Base-by-base conservation (phyloP, 495 filamentous ascomycete genomes). In the Trichoderma erinaceum region DNA sequence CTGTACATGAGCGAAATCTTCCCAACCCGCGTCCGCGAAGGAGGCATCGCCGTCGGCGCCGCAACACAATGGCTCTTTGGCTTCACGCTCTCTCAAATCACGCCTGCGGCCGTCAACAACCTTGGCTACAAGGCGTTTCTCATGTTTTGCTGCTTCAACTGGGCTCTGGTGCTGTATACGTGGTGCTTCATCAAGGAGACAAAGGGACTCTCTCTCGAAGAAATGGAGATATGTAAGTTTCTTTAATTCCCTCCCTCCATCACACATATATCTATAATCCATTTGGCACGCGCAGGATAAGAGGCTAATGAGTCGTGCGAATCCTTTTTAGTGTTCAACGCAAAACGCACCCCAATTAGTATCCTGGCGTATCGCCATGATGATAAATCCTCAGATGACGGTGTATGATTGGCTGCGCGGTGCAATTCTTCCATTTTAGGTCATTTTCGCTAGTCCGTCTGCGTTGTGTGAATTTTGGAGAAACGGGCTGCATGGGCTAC, bases 31-130 rank as follows among this genome's bases (percentile, higher is more conserved):
- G 79, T 81, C n/a, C 79, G 81, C 6, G 78, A 83, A 66, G 74
- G 78, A 25, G 82, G 80, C 16, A 77, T 84, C 21, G 79, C 77
- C 8, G 73, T 82, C 25, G 80, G 78, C 0, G 80, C 81, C 0
- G 79, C 84, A 0, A 83, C 83, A 0, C 82, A 85, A 69, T 87
- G 83, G 83, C 70, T 85, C 15, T 84, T 86, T 75, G 84, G 85
- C 68, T 87, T 86, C 66, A 78, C 79, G 56, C 80, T 85, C 76
- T 82, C 80, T 4, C 79, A 84, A 66, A 78, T 85, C 44, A 86
- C 81, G 13, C 84, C 84, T 3, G 77, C 80, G 66, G 81, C 83
- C 12, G 76, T 85, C 44, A 78, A 75, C 15, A 81, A 83, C 61
- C 84, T 86, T 50, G 77, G 79, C 3, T 85, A 80, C 80, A 69